Conservation (phyloP, 164 flowering plant genomes). For the Buxus sempervirens region DNA sequence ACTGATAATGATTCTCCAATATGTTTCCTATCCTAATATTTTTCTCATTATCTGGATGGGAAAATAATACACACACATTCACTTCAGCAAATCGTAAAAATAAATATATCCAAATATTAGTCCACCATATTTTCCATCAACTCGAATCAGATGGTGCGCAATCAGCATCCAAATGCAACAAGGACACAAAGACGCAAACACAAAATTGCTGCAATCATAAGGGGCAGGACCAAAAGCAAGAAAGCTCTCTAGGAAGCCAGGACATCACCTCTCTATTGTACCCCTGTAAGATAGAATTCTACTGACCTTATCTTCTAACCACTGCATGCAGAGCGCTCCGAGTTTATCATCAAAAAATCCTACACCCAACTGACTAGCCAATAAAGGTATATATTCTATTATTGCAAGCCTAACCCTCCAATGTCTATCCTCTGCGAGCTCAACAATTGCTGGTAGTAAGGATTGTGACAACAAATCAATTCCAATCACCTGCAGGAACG, state of each 20-base stretch:
- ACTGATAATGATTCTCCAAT: too few species aligned
- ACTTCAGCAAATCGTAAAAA: too few species aligned
- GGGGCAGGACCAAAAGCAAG: neutral
- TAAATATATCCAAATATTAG: too few species aligned
- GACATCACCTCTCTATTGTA: neutral
- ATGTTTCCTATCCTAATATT: too few species aligned
- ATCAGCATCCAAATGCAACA: neutral
- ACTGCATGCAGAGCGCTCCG: conserved; percentile 70
- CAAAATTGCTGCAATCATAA: neutral
- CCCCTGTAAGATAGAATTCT: neutral
- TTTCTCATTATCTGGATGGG: too few species aligned
- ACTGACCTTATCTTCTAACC: conserved; percentile 54
- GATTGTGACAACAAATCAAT: conserved; percentile 93
- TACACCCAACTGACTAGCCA: conserved; percentile 96
- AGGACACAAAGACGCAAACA: neutral
- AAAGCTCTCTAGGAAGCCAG: neutral
- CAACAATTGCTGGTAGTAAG: conserved; percentile 87
- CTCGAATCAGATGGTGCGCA: too few species aligned
- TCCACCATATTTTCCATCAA: too few species aligned
- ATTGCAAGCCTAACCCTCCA: conserved; percentile 97
- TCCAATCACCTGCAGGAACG: conserved; percentile 80
- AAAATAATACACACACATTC: too few species aligned
- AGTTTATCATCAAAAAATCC: conserved; percentile 96
- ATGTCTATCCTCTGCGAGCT: conserved; percentile 98
- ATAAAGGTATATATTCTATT: conserved; percentile 86